Evolutionary conservation across 805 yeast genomes (phyloP).

Genomic region (Yueomyces sinensis): DNA sequence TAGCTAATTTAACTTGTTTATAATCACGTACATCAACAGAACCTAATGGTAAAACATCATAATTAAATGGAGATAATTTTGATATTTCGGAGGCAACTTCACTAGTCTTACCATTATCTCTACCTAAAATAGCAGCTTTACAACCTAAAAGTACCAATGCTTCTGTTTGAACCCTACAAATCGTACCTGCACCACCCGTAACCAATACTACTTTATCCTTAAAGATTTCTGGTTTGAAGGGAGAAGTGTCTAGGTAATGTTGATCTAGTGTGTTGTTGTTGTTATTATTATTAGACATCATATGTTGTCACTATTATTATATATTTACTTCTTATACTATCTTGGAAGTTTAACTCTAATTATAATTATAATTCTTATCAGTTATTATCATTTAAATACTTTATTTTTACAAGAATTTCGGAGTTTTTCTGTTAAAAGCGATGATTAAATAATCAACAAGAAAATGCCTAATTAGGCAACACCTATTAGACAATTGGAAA

Average conservation of each 20-base stretch:
- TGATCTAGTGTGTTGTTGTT: constrained; percentile 20
- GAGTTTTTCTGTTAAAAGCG: too few species aligned
- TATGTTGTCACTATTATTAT: too few species aligned
- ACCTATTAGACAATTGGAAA: too few species aligned
- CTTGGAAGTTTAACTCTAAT: too few species aligned
- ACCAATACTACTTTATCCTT: constrained; percentile 78
- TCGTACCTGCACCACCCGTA: constrained; percentile 97
- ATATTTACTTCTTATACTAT: too few species aligned
- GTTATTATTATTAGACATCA: too few species aligned
- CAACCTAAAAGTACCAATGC: constrained; percentile 79
- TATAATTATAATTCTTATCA: too few species aligned
- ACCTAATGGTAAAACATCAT: constrained; percentile 53
- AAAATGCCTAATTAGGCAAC: too few species aligned
- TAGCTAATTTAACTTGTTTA: constrained; percentile 48
- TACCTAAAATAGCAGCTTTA: constrained; percentile 73
- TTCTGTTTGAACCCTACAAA: constrained; percentile 80
- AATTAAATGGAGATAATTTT: constrained; percentile 23
- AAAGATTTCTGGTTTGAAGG: constrained; percentile 52
- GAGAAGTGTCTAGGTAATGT: constrained; percentile 17
- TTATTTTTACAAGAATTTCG: too few species aligned
- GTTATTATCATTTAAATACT: too few species aligned
- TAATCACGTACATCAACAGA: constrained; percentile 69
- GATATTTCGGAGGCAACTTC: constrained; percentile 55
- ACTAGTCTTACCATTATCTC: constrained; percentile 54
- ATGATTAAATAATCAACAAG: too few species aligned